A percentile compares a stretch with the other conserved stretches of the same genome.
phyloP scores from a whole-genome alignment of 2,329 filamentous ascomycete species.

The Rachicladosporium sp. region DNA sequence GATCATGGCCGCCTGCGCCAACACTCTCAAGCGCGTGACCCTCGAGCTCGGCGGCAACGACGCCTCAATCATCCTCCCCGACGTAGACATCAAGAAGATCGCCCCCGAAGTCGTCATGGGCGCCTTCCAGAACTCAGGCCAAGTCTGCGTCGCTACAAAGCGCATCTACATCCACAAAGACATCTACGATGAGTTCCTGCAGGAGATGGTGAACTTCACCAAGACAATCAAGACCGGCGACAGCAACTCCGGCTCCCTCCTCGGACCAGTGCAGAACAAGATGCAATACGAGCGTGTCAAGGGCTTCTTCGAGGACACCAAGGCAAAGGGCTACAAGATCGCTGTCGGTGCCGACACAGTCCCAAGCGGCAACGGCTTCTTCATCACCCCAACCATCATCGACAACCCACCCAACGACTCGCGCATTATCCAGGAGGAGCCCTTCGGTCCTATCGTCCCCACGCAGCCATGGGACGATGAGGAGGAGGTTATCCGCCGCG shows the following conservation, averaged over 20 bases:
- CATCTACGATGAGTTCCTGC: constrained; percentile 39
- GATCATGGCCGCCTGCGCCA: constrained; percentile 44
- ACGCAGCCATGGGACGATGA: constrained; percentile 34
- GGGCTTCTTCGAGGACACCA: constrained; percentile 26
- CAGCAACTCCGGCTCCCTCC: constrained; percentile 31
- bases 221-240: constrained; percentile 33
- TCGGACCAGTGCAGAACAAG: constrained; percentile 47
- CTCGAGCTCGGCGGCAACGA: constrained; percentile 53
- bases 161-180: constrained; percentile 46
- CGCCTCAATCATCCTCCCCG: constrained; percentile 45
- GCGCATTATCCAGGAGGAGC: constrained; percentile 36
- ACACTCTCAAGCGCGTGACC: constrained; percentile 48
- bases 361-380: constrained; percentile 27
- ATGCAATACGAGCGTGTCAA: constrained; percentile 44
- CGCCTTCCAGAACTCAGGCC: constrained; percentile 47
- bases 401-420: constrained; percentile 31
- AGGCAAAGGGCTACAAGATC: constrained; percentile 35
- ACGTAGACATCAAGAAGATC: constrained; percentile 43
- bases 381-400: constrained; percentile 33
- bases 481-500: constrained; percentile 35
- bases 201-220: constrained; percentile 34
- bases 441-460: constrained; percentile 39
- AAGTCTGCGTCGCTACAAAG: constrained; percentile 43
- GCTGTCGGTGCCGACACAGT: constrained; percentile 42
- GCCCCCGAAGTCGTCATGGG: constrained; percentile 39